These are phyloP conservation scores for Mycena rebaudengoi DNA, from an alignment of 768 basidiomycete species.

Conservation along the genomic window DNA sequence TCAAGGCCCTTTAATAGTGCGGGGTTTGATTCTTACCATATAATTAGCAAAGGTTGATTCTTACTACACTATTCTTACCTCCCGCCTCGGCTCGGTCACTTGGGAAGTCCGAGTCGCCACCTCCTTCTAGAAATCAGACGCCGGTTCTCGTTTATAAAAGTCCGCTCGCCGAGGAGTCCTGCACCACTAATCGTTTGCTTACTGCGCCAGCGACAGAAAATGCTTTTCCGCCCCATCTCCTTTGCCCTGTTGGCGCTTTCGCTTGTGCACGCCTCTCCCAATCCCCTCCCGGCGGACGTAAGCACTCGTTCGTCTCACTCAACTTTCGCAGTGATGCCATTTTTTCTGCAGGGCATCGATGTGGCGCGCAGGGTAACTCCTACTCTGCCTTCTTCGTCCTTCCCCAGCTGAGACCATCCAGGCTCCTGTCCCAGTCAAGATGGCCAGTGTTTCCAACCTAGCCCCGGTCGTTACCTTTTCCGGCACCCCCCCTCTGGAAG, in stretches of 20 bases:
- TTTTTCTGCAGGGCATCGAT: slow-evolving; percentile 7
- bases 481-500: slow-evolving; percentile 7
- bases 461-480: slow-evolving; percentile 9
- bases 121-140: slow-evolving; percentile 2
- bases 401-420: neutral
- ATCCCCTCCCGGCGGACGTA: slow-evolving; percentile 1
- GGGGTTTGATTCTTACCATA: slow-evolving; percentile 4
- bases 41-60: slow-evolving; percentile 1
- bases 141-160: slow-evolving; percentile 2
- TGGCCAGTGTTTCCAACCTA: slow-evolving; percentile 1
- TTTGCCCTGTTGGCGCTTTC: slow-evolving; percentile 8
- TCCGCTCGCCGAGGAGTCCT: neutral
- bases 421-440: slow-evolving; percentile 2
- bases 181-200: neutral
- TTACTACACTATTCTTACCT: slow-evolving; percentile 4
- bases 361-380: neutral
- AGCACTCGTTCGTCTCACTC: neutral
- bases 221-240: slow-evolving; percentile 7
- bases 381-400: neutral
- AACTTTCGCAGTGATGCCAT: neutral
- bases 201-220: slow-evolving; percentile 1
- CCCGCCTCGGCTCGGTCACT: neutral
- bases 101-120: neutral
- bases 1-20: no score
- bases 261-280: slow-evolving; percentile 10